Percentiles rank a stretch among this genome's conserved stretches.
Evolutionary conservation across 768 basidiomycete genomes (phyloP).

Genomic region (Lactifluus volemus): DNA sequence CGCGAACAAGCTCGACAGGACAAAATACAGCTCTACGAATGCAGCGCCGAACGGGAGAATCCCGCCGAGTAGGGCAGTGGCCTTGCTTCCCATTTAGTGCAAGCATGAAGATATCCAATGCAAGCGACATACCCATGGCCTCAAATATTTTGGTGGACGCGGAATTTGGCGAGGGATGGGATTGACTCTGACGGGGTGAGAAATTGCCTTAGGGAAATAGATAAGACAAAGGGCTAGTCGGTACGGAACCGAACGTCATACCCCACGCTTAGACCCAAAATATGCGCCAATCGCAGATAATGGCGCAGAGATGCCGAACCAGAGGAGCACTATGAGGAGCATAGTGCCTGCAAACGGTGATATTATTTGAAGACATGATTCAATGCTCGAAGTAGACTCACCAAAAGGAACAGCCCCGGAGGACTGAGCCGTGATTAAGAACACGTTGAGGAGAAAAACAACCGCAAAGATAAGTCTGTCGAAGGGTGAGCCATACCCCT

Average conservation of each 20-base stretch:
- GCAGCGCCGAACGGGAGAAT: conserved; percentile 93
- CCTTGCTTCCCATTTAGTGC: conserved; percentile 27
- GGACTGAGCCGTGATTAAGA: conserved; percentile 75
- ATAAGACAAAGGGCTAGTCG: conserved; percentile 3
- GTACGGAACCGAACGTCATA: conserved; percentile 30
- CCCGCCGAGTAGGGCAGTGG: conserved; percentile 74
- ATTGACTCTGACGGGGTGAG: conserved; percentile 84
- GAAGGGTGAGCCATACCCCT: background rate
- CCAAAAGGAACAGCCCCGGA: conserved; percentile 97
- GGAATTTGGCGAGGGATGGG: conserved; percentile 97
- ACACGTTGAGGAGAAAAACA: conserved; percentile 86
- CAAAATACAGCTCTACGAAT: conserved; percentile 91
- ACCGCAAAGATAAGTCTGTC: conserved; percentile 69
- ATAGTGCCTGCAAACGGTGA: conserved; percentile 52
- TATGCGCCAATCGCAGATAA: conserved; percentile 81
- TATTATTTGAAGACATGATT: background rate
- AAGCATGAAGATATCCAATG: background rate
- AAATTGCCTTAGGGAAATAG: conserved; percentile 41
- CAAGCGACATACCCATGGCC: conserved; percentile 53
- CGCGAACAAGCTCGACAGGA: conserved; percentile 86
- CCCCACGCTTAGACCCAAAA: conserved; percentile 80
- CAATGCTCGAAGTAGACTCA: conserved; percentile 24
- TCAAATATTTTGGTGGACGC: conserved; percentile 74
- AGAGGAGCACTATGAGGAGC: conserved; percentile 72
- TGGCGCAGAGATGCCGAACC: conserved; percentile 94